Evolutionary conservation across 2,329 filamentous ascomycete species (phyloP).

Genomic region (Rhytidhysteron rufulum): DNA sequence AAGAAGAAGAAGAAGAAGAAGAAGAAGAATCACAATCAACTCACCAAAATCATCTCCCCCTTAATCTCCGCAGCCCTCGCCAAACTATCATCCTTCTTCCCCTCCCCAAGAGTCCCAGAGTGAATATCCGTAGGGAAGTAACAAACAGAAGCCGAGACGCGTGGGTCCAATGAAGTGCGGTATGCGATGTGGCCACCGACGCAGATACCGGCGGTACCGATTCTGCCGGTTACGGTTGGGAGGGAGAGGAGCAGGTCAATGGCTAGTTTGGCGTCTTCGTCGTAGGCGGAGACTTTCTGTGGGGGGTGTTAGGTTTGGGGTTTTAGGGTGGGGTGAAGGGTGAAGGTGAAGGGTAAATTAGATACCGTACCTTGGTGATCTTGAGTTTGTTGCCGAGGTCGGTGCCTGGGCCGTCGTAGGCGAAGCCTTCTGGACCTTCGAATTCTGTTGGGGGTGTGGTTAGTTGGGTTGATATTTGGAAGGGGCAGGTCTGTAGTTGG

Average conservation of each 20-base stretch:
- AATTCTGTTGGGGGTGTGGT: conserved; percentile 91
- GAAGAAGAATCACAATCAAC: conserved; percentile 5
- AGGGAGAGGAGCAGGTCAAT: conserved; percentile 40
- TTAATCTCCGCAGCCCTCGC: conserved; percentile 62
- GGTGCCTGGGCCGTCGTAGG: conserved; percentile 84
- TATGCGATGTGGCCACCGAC: conserved; percentile 85
- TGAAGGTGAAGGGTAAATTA: not conserved
- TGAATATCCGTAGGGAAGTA: conserved; percentile 96
- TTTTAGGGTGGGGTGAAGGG: not conserved
- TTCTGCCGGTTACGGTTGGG: conserved; percentile 63
- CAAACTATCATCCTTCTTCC: conserved; percentile 61
- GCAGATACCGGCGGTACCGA: conserved; percentile 67
- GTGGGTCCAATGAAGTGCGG: conserved; percentile 67
- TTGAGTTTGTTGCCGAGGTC: conserved; percentile 86
- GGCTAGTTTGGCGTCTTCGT: conserved; percentile 52
- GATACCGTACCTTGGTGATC: conserved; percentile 61
- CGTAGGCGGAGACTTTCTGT: conserved; percentile 78
- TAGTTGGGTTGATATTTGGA: not conserved
- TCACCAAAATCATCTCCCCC: conserved; percentile 71
- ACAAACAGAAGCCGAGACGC: conserved; percentile 73
- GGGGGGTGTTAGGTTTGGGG: conserved; percentile 1
- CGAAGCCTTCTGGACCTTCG: conserved; percentile 74
- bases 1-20: not conserved
- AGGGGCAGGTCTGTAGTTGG: not conserved
- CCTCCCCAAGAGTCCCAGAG: conserved; percentile 67